Conservation (phyloP, 1,139 yeast genomes). For the Lodderomyces elongisporus region DNA sequence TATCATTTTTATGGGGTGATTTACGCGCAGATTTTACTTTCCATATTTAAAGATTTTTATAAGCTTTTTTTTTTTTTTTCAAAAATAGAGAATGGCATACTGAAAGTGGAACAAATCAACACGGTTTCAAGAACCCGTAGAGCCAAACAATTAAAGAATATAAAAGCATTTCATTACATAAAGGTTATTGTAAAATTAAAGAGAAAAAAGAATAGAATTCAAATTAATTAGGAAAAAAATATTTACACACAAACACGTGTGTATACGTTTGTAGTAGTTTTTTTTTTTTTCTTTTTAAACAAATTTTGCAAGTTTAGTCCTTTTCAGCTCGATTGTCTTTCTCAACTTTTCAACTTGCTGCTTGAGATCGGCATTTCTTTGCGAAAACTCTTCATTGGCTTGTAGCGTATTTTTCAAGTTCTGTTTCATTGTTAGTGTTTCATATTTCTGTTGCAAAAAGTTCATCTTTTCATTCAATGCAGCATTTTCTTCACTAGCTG, state of each 20-base stretch:
- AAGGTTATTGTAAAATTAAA: not conserved
- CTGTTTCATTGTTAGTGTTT: slow-evolving; percentile 41
- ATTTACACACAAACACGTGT: not conserved
- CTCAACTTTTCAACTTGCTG: slow-evolving; percentile 25
- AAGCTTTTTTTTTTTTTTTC: no score
- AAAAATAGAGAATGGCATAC: no score
- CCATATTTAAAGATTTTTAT: no score
- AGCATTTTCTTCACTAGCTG: slow-evolving; percentile 22
- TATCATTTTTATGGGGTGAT: no score
- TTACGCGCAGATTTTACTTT: no score
- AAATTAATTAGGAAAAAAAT: not conserved
- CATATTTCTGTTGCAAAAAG: slow-evolving; percentile 27
- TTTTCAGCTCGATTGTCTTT: slow-evolving; percentile 18
- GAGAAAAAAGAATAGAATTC: slow-evolving; percentile 1
- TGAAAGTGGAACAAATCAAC: no score
- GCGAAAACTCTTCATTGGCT: slow-evolving; percentile 40
- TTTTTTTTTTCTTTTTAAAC: not conserved
- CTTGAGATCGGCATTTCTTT: slow-evolving; percentile 35
- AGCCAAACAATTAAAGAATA: no score
- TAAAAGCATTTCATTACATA: no score
- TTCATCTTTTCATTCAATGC: slow-evolving; percentile 16
- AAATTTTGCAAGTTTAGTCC: slow-evolving; percentile 15
- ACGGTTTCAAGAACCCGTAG: no score
- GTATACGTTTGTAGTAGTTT: no score
- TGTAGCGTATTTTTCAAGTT: slow-evolving; percentile 41